phyloP scores from a whole-genome alignment of 805 yeast genomes.

The Yamadazyma insecticola region DNA sequence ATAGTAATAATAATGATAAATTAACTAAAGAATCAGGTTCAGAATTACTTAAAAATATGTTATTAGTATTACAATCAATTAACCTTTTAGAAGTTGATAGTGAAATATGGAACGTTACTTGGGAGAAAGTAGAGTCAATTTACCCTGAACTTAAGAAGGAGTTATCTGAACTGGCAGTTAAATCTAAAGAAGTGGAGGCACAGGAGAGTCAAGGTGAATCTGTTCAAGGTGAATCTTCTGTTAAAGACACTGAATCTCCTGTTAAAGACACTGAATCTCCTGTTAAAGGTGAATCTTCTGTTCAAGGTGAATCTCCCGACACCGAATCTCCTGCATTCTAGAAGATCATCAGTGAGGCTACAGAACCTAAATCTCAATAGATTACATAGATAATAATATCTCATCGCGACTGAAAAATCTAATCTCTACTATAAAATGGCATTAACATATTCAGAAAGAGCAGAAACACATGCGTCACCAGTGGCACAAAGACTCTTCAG shows the following conservation, averaged over 20 bases:
- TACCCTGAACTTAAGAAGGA: slow-evolving; percentile 25
- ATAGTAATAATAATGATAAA: slow-evolving; percentile 11
- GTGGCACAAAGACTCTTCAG: slow-evolving; percentile 71
- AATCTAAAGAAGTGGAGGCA: too few relatives aligned
- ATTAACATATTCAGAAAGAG: slow-evolving; percentile 63
- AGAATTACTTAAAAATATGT: slow-evolving; percentile 39
- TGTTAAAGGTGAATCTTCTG: too few relatives aligned
- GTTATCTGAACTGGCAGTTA: too few relatives aligned
- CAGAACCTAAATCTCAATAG: too few relatives aligned
- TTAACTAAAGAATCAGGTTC: slow-evolving; percentile 26
- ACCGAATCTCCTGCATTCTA: too few relatives aligned
- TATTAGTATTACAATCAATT: slow-evolving; percentile 30
- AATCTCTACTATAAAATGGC: slow-evolving; percentile 1
- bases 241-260: slow-evolving; percentile 1
- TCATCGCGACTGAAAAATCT: slow-evolving; percentile 1
- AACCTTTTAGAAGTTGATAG: slow-evolving; percentile 18
- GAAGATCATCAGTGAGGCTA: too few relatives aligned
- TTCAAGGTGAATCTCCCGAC: neutral
- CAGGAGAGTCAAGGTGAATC: too few relatives aligned
- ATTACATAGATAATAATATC: neutral
- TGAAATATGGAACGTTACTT: slow-evolving; percentile 28
- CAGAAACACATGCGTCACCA: slow-evolving; percentile 65
- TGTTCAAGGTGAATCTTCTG: neutral
- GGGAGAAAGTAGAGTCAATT: slow-evolving; percentile 25
- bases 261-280: neutral